Base-by-base conservation (phyloP, 441 rosid species). In the Erodium trifolium region DNA sequence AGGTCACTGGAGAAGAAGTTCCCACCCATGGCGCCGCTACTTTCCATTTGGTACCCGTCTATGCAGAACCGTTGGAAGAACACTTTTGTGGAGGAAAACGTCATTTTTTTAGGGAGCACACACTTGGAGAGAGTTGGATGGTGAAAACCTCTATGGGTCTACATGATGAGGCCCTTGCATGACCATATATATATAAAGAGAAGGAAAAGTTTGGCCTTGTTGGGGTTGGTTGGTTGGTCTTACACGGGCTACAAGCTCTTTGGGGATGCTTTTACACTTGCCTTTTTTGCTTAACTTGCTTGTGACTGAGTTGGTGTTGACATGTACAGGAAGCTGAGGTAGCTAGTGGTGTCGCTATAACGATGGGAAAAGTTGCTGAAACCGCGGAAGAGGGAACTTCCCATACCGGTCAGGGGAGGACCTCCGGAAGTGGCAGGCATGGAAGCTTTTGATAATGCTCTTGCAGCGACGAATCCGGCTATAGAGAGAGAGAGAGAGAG, bases 1-100 rank as follows among this genome's bases (percentile, higher is more conserved):
- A 91, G 86, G 79, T 93, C 99, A 7, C 80, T 75, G 9, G 98
- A 89, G 78, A 91, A 88, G 87, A 87, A 85, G 78, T 83, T 80
- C 71, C 88, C 89, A 10, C 80, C 83, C 65, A 11, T 27, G 49
- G 78, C 73, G 5, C 76, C 67, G 5, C 1, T n/a, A 55, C 82
- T 78, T 35, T 76, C 84, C 75, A 71, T 73, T 55, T 73, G 87
- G 69, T 80, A 83, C 53, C 84, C 96, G 12, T 90, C 96, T 0
- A 74, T 74, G 60, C 92, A 94, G 82, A 94, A 93, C 67, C 99
- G 81, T 63, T 75, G 82, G 76, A 91, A 84, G 95, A 91, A 91
- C 70, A 74, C 82, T 81, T 81, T 82, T 43, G 82, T 72, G 64
- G 87, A 60, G 73, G 87, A 78, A 65, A 83, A 69, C 0, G 91